These are phyloP conservation scores for Hymenoscyphus scutula DNA, from an alignment of 2,329 filamentous ascomycete genomes.

Conservation along the genomic window DNA sequence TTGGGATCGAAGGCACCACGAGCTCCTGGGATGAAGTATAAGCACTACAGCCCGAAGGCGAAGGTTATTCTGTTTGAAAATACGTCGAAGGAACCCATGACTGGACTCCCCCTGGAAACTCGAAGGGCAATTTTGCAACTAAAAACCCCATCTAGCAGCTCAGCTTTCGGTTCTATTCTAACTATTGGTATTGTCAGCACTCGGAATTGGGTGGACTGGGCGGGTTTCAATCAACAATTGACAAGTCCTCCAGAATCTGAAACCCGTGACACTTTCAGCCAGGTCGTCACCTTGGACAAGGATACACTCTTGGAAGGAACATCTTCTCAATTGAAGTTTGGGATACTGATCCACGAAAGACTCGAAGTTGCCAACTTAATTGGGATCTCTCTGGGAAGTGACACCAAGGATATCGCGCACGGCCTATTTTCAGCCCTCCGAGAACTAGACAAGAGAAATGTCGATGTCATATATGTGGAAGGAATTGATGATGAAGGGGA, in stretches of 20 bases:
- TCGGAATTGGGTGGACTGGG: slow-evolving; percentile 37
- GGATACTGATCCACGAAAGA: slow-evolving; percentile 14
- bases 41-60: slow-evolving; percentile 92
- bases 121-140: neutral
- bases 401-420: slow-evolving; percentile 74
- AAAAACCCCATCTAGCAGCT: neutral
- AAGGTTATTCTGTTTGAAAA: slow-evolving; percentile 77
- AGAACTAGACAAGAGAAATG: slow-evolving; percentile 75
- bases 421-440: slow-evolving; percentile 84
- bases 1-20: slow-evolving; percentile 66
- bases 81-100: slow-evolving; percentile 29
- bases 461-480: slow-evolving; percentile 86
- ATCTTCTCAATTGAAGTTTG: slow-evolving; percentile 19
- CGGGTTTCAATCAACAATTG: slow-evolving; percentile 21
- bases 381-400: slow-evolving; percentile 70
- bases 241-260: neutral
- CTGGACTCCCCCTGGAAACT: slow-evolving; percentile 14
- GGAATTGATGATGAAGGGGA: slow-evolving; percentile 78
- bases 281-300: neutral
- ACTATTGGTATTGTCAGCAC: slow-evolving; percentile 42
- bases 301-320: slow-evolving; percentile 6
- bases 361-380: slow-evolving; percentile 37
- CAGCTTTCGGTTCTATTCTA: neutral
- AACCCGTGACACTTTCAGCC: neutral
- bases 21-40: slow-evolving; percentile 98